phyloP scores from a whole-genome alignment of 306 rosid species.

The Crotalaria pallida region DNA sequence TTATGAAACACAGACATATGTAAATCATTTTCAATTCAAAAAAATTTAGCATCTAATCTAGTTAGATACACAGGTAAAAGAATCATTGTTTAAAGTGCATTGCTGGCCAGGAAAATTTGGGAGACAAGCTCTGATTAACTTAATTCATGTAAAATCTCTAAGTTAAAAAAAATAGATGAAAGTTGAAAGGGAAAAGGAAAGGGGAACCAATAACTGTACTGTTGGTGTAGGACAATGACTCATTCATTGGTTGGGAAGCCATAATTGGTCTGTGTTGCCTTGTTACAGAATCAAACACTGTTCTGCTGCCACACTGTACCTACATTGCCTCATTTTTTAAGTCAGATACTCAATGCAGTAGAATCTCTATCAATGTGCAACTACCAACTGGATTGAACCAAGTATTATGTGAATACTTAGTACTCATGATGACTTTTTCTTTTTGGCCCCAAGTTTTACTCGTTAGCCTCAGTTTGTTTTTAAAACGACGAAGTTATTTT shows the following conservation, averaged over 20 bases:
- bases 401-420: no score
- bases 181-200: not conserved
- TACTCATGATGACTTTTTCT: no score
- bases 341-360: not conserved
- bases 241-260: not conserved
- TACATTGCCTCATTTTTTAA: not conserved
- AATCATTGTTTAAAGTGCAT: not conserved
- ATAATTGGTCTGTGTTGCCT: not conserved
- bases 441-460: no score
- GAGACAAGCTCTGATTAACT: not conserved
- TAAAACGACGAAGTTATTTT: no score
- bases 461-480: no score
- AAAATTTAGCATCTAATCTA: not conserved
- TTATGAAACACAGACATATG: no score
- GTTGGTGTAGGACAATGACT: not conserved
- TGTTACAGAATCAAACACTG: not conserved
- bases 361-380: not conserved
- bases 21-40: not conserved
- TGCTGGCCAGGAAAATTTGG: not conserved
- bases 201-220: not conserved
- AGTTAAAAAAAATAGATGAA: not conserved
- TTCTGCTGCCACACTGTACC: not conserved
- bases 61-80: not conserved
- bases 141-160: not conserved
- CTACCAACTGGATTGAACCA: not conserved